Evolutionary conservation across 495 filamentous ascomycete genomes (phyloP).

Genomic region (Viridothelium virens): DNA sequence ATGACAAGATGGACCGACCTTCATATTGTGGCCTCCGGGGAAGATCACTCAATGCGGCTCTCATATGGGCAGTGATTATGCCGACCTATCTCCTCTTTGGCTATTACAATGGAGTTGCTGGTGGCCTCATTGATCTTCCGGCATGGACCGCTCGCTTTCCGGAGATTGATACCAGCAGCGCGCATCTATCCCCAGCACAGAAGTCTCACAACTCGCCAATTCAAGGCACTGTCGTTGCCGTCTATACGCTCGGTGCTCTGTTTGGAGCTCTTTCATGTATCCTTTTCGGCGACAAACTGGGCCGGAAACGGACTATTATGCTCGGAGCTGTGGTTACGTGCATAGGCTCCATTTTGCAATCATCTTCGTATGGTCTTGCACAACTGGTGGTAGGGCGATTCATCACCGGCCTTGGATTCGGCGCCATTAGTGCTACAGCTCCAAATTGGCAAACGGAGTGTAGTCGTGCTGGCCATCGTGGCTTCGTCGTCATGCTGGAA

Average conservation of each 20-base stretch:
- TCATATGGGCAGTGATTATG: constrained; percentile 20
- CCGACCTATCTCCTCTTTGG: constrained; percentile 40
- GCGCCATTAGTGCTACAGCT: constrained; percentile 44
- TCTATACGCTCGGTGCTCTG: constrained; percentile 31
- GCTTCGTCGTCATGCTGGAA: constrained; percentile 42
- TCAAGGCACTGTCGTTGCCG: constrained; percentile 31
- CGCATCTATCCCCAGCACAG: constrained; percentile 36
- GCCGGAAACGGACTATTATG: constrained; percentile 28
- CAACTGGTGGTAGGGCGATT: constrained; percentile 48
- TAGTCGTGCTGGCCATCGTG: constrained; percentile 37
- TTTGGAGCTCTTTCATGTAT: constrained; percentile 29
- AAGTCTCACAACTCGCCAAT: constrained; percentile 42
- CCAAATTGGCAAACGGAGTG: constrained; percentile 52
- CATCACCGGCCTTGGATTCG: constrained; percentile 44
- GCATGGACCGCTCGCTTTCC: constrained; percentile 44
- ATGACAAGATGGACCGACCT: not conserved
- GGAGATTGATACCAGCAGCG: constrained; percentile 41
- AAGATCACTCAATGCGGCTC: constrained; percentile 4
- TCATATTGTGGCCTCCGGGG: constrained; percentile 13
- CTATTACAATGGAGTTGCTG: constrained; percentile 44
- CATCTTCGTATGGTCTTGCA: constrained; percentile 30
- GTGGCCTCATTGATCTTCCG: constrained; percentile 33
- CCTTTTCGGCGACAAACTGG: constrained; percentile 30
- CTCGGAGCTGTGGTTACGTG: constrained; percentile 27
- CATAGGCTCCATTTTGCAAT: constrained; percentile 31